A percentile compares a stretch with the other conserved stretches of the same genome.
Conservation (phyloP, 371 early-diverging fungal genomes). For the Lichtheimia corymbifera region DNA sequence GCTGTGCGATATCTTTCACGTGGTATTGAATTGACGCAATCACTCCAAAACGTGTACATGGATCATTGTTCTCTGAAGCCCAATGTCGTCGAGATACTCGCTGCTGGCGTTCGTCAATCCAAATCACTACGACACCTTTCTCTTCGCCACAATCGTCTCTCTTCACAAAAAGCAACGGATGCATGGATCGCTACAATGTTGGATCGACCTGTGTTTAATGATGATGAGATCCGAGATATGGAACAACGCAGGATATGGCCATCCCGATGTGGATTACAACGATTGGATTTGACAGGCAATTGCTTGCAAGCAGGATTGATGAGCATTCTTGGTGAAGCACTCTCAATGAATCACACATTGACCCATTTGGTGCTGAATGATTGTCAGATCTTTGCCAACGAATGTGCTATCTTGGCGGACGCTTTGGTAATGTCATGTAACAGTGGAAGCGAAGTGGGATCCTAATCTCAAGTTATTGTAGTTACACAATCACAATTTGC, state of each 20-base stretch:
- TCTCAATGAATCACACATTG: conserved; percentile 52
- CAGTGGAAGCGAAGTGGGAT: too few relatives aligned
- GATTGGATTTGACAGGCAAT: conserved; percentile 57
- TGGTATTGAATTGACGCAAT: conserved; percentile 48
- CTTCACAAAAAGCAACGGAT: conserved; percentile 35
- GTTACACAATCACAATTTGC: conserved; percentile 37
- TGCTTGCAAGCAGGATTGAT: conserved; percentile 49
- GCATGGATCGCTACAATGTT: conserved; percentile 60
- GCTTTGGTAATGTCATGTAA: conserved; percentile 42
- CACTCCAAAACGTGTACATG: conserved; percentile 55
- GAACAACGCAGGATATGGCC: conserved; percentile 12
- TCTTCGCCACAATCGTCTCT: conserved; percentile 54
- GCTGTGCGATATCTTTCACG: conserved; percentile 59
- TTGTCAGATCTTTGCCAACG: conserved; percentile 55
- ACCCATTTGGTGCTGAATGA: conserved; percentile 47
- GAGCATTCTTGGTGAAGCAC: conserved; percentile 47
- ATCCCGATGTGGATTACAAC: conserved; percentile 34
- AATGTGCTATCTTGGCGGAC: conserved; percentile 53
- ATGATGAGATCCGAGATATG: conserved; percentile 32
- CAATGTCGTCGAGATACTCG: conserved; percentile 52
- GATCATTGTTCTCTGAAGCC: conserved; percentile 61
- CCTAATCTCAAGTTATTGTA: conserved; percentile 4
- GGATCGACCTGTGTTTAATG: conserved; percentile 20
- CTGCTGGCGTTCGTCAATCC: conserved; percentile 56
- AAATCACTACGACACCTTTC: conserved; percentile 47